A percentile compares a stretch with the other conserved stretches of the same genome.
Conservation (phyloP, 768 basidiomycete species). For the Atractiella rhizophila region DNA sequence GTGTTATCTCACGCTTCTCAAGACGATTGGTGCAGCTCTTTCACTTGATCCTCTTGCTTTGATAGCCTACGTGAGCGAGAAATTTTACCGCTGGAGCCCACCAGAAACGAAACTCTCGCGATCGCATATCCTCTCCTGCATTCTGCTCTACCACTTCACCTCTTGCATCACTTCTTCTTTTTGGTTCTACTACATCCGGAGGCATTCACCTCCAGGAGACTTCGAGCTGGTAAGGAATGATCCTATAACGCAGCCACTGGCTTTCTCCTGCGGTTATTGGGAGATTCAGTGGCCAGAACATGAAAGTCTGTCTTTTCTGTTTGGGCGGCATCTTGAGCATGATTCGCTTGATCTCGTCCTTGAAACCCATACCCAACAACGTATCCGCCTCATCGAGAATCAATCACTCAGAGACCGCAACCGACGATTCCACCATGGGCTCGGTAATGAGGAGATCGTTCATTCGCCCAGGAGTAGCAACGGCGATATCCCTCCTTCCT, state of each 20-base stretch:
- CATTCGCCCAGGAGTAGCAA: constrained; percentile 25
- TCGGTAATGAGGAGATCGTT: constrained; percentile 24
- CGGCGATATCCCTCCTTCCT: constrained; percentile 30
- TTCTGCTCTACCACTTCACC: constrained; percentile 8
- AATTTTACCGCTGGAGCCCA: constrained; percentile 7
- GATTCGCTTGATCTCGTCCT: constrained; percentile 41
- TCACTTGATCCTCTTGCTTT: constrained; percentile 3
- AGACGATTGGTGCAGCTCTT: constrained; percentile 7
- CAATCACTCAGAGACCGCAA: constrained; percentile 39
- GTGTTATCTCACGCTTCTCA: constrained; percentile 5
- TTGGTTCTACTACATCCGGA: constrained; percentile 5
- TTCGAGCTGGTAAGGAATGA: neutral
- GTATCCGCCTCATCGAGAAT: constrained; percentile 39
- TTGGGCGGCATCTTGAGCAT: constrained; percentile 18
- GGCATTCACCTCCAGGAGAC: neutral
- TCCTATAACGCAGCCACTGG: constrained; percentile 1
- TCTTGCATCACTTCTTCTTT: constrained; percentile 1
- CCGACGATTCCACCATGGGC: no score
- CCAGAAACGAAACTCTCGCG: constrained; percentile 5
- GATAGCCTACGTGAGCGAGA: constrained; percentile 6
- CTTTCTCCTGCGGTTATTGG: constrained; percentile 4
- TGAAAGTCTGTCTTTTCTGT: constrained; percentile 28
- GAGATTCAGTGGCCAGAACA: constrained; percentile 22
- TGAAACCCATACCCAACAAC: constrained; percentile 25
- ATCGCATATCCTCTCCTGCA: constrained; percentile 3